Base-by-base conservation (phyloP, 768 basidiomycete species). In the Xerocomus brunneocitrinus region DNA sequence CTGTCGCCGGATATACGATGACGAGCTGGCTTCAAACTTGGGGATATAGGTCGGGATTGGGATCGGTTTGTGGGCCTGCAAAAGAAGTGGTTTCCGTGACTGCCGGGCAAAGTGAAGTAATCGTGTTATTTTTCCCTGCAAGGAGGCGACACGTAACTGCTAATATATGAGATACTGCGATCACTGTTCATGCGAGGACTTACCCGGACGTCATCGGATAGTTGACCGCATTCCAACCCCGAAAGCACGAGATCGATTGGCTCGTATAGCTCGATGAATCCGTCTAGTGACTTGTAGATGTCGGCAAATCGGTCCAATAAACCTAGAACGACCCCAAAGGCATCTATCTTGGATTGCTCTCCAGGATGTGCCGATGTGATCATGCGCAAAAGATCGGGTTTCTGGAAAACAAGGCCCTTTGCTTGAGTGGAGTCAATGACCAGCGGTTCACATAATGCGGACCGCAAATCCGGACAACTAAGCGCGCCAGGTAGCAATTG, bases 1-100 rank as follows among this genome's bases (percentile, higher is more conserved):
- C 64, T 88, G 88, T 49, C 78, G 76, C 47, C 85, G 86, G 56
- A 86, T 72, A 67, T 89, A 91, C 40, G 81, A 85, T 6, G 91
- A 91, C 0, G 80, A 80, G 2, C 78, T 76, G 9, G 76, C 71
- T 62, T 95, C 94, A 71, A 99, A 99, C 68, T 94, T 95, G 64
- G 97, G 97, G 25, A 92, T 79, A 70, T 91, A 94, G 0, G 93
- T 82, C 4, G 93, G 83, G 60, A 99, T 98, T 5, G 97, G 92
- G 43, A 98, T 95, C 0, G 94, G 91, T 68, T 95, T 97, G 76
- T 98, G 95, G 3, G 88, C 79, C 74, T 99, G 97, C 22, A 98
- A 79, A 3, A 70, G 74, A 28, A 99, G 83, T 1, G 97, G 92
- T 49, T 74, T 79, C 35, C 97, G 87, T 0, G 82, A 75, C 70